Evolutionary conservation across 2,329 filamentous ascomycete genomes (phyloP).

Genomic region (Sporothrix luriei): DNA sequence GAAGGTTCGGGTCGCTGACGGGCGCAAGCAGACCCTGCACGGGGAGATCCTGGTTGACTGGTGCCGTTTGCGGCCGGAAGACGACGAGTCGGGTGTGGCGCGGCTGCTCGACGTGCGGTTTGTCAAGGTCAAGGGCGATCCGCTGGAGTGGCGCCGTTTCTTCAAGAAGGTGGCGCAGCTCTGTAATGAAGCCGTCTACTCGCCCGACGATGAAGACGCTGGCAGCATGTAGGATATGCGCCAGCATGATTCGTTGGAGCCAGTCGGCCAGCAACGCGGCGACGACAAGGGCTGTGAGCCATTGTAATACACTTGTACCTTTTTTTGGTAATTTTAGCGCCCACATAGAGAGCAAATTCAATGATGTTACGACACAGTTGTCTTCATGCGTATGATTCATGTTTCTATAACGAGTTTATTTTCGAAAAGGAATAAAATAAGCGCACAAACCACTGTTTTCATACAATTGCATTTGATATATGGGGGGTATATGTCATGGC

Average conservation of each 20-base stretch:
- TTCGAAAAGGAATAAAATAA: neutral
- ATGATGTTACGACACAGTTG: neutral
- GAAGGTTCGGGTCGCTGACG: slow-evolving; percentile 74
- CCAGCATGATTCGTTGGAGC: slow-evolving; percentile 4
- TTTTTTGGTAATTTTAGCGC: slow-evolving; percentile 4
- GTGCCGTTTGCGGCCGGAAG: slow-evolving; percentile 50
- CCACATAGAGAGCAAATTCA: slow-evolving; percentile 17
- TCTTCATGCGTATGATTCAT: neutral
- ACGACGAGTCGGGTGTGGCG: slow-evolving; percentile 54
- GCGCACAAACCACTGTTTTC: neutral
- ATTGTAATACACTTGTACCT: neutral
- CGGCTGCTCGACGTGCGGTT: slow-evolving; percentile 85
- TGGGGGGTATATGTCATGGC: slow-evolving; percentile 14
- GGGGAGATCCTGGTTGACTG: slow-evolving; percentile 75
- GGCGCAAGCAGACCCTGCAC: slow-evolving; percentile 69
- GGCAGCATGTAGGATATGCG: slow-evolving; percentile 22
- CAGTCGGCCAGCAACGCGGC: neutral
- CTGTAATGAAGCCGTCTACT: slow-evolving; percentile 80
- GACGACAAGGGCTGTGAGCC: neutral
- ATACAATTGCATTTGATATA: neutral
- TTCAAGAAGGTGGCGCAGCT: slow-evolving; percentile 94
- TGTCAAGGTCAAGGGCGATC: slow-evolving; percentile 92
- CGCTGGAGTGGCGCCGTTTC: slow-evolving; percentile 91
- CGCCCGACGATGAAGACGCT: slow-evolving; percentile 31
- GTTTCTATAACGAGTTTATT: neutral